Evolutionary conservation across 768 basidiomycete species (phyloP).

Genomic region (Dacryopinax primogenitus): DNA sequence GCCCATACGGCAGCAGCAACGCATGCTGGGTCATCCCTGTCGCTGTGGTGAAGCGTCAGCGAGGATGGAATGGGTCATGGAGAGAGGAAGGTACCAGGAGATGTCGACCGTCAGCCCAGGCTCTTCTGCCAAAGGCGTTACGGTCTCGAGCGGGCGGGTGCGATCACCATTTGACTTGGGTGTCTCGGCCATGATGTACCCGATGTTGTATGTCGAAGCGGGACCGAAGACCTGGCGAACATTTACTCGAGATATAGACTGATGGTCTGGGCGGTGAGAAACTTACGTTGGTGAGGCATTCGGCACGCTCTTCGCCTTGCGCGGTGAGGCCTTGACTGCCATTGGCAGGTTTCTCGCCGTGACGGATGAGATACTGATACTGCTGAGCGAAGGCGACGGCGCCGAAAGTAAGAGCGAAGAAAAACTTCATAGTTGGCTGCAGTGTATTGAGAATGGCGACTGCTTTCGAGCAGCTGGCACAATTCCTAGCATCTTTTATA

Average conservation of each 20-base stretch:
- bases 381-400: not conserved
- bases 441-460: too few relatives aligned
- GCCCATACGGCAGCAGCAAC: constrained; percentile 14
- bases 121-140: constrained; percentile 15
- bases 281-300: constrained; percentile 13
- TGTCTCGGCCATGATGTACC: constrained; percentile 15
- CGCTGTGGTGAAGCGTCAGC: not conserved
- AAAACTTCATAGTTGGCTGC: not conserved
- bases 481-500: too few relatives aligned
- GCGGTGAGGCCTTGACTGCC: constrained; percentile 13
- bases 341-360: constrained; percentile 16
- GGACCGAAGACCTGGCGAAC: constrained; percentile 14
- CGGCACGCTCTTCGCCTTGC: constrained; percentile 15
- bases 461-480: too few relatives aligned
- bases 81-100: constrained; percentile 12
- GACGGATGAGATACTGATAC: constrained; percentile 14
- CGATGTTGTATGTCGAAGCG: constrained; percentile 13
- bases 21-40: constrained; percentile 14
- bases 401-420: not conserved
- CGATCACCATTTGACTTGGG: constrained; percentile 13
- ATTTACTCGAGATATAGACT: not conserved
- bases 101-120: constrained; percentile 16
- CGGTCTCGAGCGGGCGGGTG: constrained; percentile 13
- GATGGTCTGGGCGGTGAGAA: not conserved
- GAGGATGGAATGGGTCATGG: not conserved